Percentiles rank a stretch among this genome's conserved stretches.
Conservation (phyloP, 2,329 filamentous ascomycete species). For the Xylariaceae sp. region DNA sequence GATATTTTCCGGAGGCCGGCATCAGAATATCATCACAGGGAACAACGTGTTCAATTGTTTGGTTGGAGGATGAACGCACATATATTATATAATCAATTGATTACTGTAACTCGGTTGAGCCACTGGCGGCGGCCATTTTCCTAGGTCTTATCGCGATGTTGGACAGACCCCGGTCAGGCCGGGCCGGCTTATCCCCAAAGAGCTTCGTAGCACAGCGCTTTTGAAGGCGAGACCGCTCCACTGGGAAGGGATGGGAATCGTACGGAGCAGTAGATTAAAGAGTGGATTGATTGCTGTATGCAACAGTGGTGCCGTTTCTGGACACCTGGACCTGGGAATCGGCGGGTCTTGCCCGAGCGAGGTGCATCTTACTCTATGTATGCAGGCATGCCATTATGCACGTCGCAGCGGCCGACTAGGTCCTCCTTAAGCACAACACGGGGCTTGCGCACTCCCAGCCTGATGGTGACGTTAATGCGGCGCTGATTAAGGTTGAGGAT, state of each 20-base stretch:
- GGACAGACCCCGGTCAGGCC: constrained; percentile 8
- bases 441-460: too few species aligned
- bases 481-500: constrained; percentile 17
- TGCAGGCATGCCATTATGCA: too few species aligned
- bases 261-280: too few species aligned
- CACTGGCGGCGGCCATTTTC: background rate
- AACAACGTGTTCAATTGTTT: too few species aligned
- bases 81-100: background rate
- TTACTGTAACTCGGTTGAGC: background rate
- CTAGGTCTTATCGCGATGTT: constrained; percentile 2
- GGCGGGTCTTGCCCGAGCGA: constrained; percentile 18
- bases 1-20: too few species aligned
- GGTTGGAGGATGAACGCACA: too few species aligned
- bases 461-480: constrained; percentile 9
- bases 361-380: constrained; percentile 17
- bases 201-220: background rate
- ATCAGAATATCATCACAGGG: too few species aligned
- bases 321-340: constrained; percentile 3
- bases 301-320: too few species aligned
- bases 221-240: background rate
- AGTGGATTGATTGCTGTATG: too few species aligned
- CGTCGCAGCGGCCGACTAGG: too few species aligned
- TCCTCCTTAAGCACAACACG: too few species aligned
- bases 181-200: constrained; percentile 16
- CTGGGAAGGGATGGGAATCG: too few species aligned